A percentile compares a stretch with the other conserved stretches of the same genome.
These are phyloP conservation scores for Penicillium vulpinum DNA, from an alignment of 2,329 filamentous ascomycete genomes.

Conservation along the genomic window DNA sequence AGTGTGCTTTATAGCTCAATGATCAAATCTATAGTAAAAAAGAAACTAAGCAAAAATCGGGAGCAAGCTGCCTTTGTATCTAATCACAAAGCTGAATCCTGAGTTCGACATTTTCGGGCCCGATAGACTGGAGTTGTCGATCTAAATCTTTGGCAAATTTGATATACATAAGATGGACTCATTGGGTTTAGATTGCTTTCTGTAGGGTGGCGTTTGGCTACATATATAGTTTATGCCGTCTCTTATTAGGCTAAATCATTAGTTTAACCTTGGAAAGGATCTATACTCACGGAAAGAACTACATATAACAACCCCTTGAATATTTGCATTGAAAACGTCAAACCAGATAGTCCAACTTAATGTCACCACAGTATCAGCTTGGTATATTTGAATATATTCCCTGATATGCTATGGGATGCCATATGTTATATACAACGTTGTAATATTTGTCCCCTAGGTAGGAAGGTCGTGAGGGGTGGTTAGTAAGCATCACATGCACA, in stretches of 20 bases:
- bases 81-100: no score
- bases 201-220: no score
- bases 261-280: not conserved
- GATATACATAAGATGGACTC: not conserved
- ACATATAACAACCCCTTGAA: not conserved
- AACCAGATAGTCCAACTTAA: not conserved
- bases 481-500: conserved; percentile 13
- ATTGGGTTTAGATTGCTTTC: not conserved
- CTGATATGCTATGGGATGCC: not conserved
- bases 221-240: not conserved
- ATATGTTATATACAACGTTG: not conserved
- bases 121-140: not conserved
- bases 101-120: no score
- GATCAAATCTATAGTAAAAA: not conserved
- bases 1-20: not conserved
- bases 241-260: not conserved
- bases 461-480: not conserved
- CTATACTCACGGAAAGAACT: not conserved
- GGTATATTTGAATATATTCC: not conserved
- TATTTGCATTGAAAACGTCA: not conserved
- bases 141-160: not conserved
- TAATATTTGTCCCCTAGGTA: not conserved
- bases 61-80: not conserved
- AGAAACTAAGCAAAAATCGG: not conserved
- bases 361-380: not conserved